phyloP scores from a whole-genome alignment of 2,329 filamentous ascomycete species.

The Macrophomina phaseolina region DNA sequence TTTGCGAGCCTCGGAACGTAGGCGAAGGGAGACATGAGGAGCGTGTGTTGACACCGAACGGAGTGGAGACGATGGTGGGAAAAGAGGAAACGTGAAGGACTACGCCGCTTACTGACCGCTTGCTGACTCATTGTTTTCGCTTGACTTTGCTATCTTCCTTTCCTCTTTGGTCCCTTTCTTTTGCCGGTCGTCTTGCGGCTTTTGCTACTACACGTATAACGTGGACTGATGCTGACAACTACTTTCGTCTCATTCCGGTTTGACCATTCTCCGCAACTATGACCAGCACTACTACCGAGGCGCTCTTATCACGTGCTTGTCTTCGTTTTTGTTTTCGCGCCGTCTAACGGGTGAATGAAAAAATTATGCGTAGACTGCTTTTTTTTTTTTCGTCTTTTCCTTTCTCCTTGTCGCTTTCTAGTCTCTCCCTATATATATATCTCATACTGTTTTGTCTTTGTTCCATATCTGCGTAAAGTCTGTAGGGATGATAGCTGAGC shows the following conservation, averaged over 20 bases:
- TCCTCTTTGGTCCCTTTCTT: neutral
- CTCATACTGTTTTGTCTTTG: too few relatives aligned
- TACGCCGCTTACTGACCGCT: constrained; percentile 10
- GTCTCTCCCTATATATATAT: neutral
- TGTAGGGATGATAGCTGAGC: too few relatives aligned
- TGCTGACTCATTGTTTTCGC: neutral
- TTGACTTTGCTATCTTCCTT: neutral
- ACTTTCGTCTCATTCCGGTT: neutral
- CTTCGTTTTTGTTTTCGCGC: neutral
- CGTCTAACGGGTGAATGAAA: constrained; percentile 16
- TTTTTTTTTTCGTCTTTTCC: neutral
- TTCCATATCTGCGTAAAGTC: too few relatives aligned
- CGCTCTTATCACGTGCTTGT: neutral
- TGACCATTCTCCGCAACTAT: too few relatives aligned
- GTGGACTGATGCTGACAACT: neutral
- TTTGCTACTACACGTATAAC: too few relatives aligned
- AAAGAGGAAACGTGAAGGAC: neutral
- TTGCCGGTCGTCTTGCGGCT: neutral
- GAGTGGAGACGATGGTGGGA: neutral
- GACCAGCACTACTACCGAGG: too few relatives aligned
- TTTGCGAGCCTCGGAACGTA: neutral
- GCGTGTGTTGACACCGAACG: neutral
- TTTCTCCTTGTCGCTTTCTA: neutral
- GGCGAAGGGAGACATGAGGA: neutral
- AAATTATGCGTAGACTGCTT: constrained; percentile 18